Evolutionary conservation across 1,284 basidiomycete genomes (phyloP), one percentile per base, ranked within the genome.

Genomic region (Pterulicium gracile): DNA sequence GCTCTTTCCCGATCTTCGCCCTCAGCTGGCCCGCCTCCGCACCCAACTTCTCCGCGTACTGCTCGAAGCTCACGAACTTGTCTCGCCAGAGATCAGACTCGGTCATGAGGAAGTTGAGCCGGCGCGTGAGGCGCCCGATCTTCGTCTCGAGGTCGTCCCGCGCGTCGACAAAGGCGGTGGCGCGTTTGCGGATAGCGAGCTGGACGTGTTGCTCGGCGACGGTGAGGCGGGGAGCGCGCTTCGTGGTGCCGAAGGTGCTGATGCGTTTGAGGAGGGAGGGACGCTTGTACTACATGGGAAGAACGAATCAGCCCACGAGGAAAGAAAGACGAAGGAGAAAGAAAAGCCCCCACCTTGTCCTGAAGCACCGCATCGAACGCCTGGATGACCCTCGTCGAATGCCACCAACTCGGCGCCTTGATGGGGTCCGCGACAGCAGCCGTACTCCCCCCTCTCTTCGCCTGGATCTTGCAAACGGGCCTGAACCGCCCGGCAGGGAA

Each of bases 371-470:
- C 73, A 62, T 95, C 91, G 54, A 96, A 94, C 4, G 88, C 91
- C 51, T 87, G 80, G 46, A 96, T 84, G 56, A 94, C 86, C 18
- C 82, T 78, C 10, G 82, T 86, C 39, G 88, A 88, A 58, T 91
- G 81, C 91, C 91, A 96, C 92, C 92, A 96, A 50, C 81, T 77
- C 0, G 92, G 93, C 32, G 84, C 72, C 58, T 88, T 86, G 60
- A 93, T 86, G 52, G 84, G 83, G 58, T 90, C 88, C 2, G 87
- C 86, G 19, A 88, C 84, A 15, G 85, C 80, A 23, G 81, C 73
- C 20, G 81, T 83, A n/a, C 83, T 81, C 0, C 77, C 82, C 23
- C 81, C 85, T 45, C 82, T 73, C 65, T 87, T 90, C 23, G 81
- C 84, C 60, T 83, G 83, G 48, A 87, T 89, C 61, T 85, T 88